Base-by-base conservation (phyloP, 768 basidiomycete species). In the Pholiota conissans region DNA sequence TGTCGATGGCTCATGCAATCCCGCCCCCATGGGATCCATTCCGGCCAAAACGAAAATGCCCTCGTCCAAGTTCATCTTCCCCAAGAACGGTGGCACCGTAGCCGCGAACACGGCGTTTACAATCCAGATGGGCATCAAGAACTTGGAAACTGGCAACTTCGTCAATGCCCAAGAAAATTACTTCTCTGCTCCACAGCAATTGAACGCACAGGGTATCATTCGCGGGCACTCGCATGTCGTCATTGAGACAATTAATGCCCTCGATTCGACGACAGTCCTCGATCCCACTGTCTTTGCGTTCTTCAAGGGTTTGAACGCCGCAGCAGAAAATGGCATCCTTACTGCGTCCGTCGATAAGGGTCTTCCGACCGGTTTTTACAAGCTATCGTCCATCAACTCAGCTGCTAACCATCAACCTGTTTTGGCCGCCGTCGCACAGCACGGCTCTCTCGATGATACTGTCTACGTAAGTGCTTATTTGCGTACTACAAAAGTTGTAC, bases 401-500 rank as follows among this genome's bases (percentile, higher is more conserved):
- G 78, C 81, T 9, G 68, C 80, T 13, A 88, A 87, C 72, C 85
- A 89, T 60, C 82, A 83, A 63, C 85, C 82, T 8, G 79, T 78
- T 51, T 69, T 86, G 53, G 84, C 80, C 53, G 77, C 84, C 3
- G 69, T 88, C 51, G 85, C 81, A 16, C 84, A 84, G 61, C 87
- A 84, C 62, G 85, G 85, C 58, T 71, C 74, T 37, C 67, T 84
- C 20, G 83, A 87, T 67, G 85, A 90, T 66, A 70, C 67, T 39
- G 70, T 82, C 62, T 87, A 87, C 70, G 79, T 84, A 60, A 64
- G 79, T 74, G 13, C 20, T 1, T 52, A 49, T 37, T n/a, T 7
- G 6, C 13, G 22, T 22, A 4, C 16, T 9, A 3, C 4, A 13
- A 13, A 24, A 3, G 9, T 27, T 5, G n/a, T n/a, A n/a, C n/a